These are phyloP conservation scores for Fraxinus latifolia DNA, from an alignment of 305 asterid genomes.

Conservation along the genomic window DNA sequence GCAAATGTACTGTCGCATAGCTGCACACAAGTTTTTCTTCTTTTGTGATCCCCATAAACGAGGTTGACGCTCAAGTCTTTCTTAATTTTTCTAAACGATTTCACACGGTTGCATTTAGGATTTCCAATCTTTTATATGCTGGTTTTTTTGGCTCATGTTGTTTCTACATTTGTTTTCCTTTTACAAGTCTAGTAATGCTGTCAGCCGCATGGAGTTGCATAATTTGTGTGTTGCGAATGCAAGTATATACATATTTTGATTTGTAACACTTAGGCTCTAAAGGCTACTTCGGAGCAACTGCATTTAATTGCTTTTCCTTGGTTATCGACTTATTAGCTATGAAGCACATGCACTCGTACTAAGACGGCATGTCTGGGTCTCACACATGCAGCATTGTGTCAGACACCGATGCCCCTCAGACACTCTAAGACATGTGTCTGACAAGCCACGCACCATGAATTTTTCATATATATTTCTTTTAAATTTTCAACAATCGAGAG, in stretches of 20 bases:
- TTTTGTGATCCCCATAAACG: slow-evolving; percentile 98
- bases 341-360: not conserved
- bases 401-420: not conserved
- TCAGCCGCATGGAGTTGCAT: not conserved
- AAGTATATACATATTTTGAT: not conserved
- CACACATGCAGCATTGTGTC: not conserved
- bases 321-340: not conserved
- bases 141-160: not conserved
- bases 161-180: not conserved
- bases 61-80: slow-evolving; percentile 49
- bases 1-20: slow-evolving; percentile 98
- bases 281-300: not conserved
- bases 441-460: not conserved
- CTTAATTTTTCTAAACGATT: not conserved
- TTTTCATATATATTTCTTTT: not conserved
- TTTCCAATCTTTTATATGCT: not conserved
- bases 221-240: not conserved
- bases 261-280: not conserved
- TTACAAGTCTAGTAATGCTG: not conserved
- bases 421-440: not conserved
- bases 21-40: slow-evolving; percentile 98
- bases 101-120: not conserved
- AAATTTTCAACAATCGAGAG: not conserved
- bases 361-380: not conserved
- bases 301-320: not conserved